Base-by-base conservation (phyloP, 495 filamentous ascomycete species). In the Neurospora terricola region DNA sequence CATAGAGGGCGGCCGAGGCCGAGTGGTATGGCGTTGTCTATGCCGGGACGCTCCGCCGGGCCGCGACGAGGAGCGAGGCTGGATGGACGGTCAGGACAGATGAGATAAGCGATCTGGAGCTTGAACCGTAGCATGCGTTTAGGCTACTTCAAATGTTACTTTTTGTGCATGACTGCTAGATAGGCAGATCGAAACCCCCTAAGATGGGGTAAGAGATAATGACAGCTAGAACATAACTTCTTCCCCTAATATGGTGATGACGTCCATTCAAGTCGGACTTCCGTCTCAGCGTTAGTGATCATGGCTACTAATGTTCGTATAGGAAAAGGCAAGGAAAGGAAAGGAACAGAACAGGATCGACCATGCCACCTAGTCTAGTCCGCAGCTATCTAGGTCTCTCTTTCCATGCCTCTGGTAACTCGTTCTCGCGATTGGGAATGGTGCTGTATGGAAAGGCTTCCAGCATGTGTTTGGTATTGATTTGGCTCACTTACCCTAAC, bases 1-100 rank as follows among this genome's bases (percentile, higher is more conserved):
- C 85, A 76, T 94, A 88, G 84, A 62, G 23, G 36, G 38, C 16
- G 30, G 39, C 6, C n/a, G n/a, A n/a, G 40, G 38, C n/a, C 38
- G 66, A 30, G 14, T 43, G 59, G 21, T 71, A 5, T 23, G 1
- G 8, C 8, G n/a, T 10, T 21, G n/a, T 45, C 43, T 10, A 10
- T 21, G 8, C 43, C 3, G 16, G 7, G 0, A 4, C 42, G 42
- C 16, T 43, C 3, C 42, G 42, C 3, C 42, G 42, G 2, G 6
- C 3, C 7, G 0, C 42, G 18, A 43, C 42, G 18, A n/a, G 42
- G 42, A 42, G 54, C n/a, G 34, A 66, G 5, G 23, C 43, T 12
- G 66, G 66, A 42, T 30, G 71, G 16, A n/a, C 9, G 18, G 6
- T 70, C 37, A 39, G 0, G 6, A 34, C 14, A 0, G 14, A 34